Conservation (phyloP, 2,329 filamentous ascomycete genomes). For the Chrysoporthe austroafricana region DNA sequence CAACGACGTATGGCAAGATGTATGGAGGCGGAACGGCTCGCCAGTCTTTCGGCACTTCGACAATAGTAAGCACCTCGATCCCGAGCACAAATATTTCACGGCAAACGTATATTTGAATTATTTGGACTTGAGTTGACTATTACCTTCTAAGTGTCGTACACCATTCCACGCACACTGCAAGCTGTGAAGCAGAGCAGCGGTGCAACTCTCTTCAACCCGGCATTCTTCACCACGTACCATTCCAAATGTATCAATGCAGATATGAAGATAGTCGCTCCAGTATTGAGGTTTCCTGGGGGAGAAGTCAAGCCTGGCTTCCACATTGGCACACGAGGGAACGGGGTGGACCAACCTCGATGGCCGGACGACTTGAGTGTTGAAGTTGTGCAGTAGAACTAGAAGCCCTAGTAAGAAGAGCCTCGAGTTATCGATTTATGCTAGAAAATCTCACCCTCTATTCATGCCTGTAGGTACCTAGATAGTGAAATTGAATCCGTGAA, state of each 20-base stretch:
- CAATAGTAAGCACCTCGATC: conserved; percentile 4
- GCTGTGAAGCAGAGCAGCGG: conserved; percentile 40
- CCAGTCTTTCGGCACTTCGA: conserved; percentile 56
- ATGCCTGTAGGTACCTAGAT: not conserved
- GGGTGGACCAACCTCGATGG: conserved; percentile 22
- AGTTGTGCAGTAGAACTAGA: conserved; percentile 1
- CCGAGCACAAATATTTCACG: not conserved
- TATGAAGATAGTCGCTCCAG: conserved; percentile 17
- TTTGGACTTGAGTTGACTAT: not conserved
- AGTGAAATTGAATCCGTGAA: not conserved
- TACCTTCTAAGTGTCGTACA: conserved; percentile 34
- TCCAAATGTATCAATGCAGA: not conserved
- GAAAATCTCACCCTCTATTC: not conserved
- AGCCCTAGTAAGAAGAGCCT: not conserved
- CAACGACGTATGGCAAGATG: conserved; percentile 48
- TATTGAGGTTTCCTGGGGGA: conserved; percentile 20
- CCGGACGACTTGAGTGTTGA: conserved; percentile 19
- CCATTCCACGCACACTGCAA: conserved; percentile 47
- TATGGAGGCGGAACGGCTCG: conserved; percentile 49
- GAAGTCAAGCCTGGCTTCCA: conserved; percentile 23
- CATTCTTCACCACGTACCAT: conserved; percentile 46
- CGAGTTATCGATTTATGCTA: not conserved
- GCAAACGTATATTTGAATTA: not conserved
- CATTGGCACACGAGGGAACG: conserved; percentile 22
- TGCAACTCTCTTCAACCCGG: conserved; percentile 49